Evolutionary conservation across 1,284 basidiomycete species (phyloP).

Genomic region (Austroboletus niveus): DNA sequence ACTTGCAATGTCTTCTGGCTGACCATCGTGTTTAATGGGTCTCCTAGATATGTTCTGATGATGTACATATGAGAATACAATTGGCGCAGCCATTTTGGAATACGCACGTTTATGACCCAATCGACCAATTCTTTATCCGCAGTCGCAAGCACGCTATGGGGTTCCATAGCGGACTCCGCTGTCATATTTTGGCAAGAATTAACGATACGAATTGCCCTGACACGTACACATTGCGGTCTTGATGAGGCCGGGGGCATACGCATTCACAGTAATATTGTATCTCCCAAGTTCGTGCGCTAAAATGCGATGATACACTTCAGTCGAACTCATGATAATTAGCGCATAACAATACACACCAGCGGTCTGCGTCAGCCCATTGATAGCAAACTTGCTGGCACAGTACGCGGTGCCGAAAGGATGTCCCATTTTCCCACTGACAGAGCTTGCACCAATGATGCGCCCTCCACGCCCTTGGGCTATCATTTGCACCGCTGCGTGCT

Average conservation of each 20-base stretch:
- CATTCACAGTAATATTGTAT: neutral
- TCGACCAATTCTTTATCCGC: neutral
- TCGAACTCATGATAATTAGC: too few relatives aligned
- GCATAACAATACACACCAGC: slow-evolving; percentile 9
- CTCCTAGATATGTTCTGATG: too few relatives aligned
- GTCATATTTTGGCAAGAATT: too few relatives aligned
- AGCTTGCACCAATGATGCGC: slow-evolving; percentile 36
- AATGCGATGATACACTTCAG: too few relatives aligned
- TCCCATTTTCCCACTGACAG: slow-evolving; percentile 21
- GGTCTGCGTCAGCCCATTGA: slow-evolving; percentile 29
- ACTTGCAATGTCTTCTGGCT: slow-evolving; percentile 25
- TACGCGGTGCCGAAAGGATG: slow-evolving; percentile 11
- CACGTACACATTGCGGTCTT: too few relatives aligned
- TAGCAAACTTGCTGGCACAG: slow-evolving; percentile 30
- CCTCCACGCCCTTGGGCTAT: slow-evolving; percentile 39
- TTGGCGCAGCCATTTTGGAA: too few relatives aligned
- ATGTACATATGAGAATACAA: too few relatives aligned
- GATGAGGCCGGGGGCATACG: neutral
- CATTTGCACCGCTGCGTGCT: slow-evolving; percentile 36
- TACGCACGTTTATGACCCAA: neutral
- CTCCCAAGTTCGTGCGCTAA: neutral
- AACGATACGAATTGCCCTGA: too few relatives aligned
- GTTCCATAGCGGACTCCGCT: too few relatives aligned
- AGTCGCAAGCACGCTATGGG: too few relatives aligned
- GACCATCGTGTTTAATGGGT: slow-evolving; percentile 12